Percentiles rank a stretch among this genome's conserved stretches.
Conservation (phyloP, 1,139 yeast genomes). For the Geotrichum histeridarum region DNA sequence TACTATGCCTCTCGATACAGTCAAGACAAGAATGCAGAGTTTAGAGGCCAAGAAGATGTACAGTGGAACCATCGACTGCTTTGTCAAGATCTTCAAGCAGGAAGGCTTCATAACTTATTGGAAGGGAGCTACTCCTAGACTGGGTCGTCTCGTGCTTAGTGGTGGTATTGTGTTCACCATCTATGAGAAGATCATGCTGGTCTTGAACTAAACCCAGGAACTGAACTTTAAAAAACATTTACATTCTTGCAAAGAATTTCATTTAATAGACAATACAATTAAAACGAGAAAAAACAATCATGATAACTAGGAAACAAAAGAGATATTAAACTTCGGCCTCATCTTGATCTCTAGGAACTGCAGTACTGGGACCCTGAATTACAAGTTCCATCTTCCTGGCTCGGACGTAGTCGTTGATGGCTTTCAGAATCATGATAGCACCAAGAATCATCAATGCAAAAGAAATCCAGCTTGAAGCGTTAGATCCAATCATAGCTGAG, state of each 20-base stretch:
- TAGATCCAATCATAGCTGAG: constrained; percentile 10
- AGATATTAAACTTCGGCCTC: not conserved
- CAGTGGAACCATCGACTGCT: constrained; percentile 74
- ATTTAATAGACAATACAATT: not conserved
- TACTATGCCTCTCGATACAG: constrained; percentile 97
- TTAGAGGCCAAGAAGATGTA: constrained; percentile 71
- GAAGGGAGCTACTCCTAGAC: constrained; percentile 97
- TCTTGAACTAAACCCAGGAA: constrained; percentile 37
- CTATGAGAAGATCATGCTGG: constrained; percentile 76
- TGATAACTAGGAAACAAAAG: not conserved
- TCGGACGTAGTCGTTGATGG: constrained; percentile 63
- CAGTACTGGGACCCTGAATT: constrained; percentile 36
- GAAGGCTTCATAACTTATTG: constrained; percentile 93
- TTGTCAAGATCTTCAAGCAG: constrained; percentile 67
- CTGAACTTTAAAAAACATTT: not conserved
- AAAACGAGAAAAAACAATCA: not conserved
- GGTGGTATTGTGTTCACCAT: constrained; percentile 96
- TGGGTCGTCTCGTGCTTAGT: constrained; percentile 84
- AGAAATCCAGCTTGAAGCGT: constrained; percentile 38
- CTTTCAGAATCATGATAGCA: constrained; percentile 55
- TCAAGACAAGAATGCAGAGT: constrained; percentile 96
- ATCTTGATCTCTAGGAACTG: not conserved
- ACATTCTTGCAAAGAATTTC: not conserved
- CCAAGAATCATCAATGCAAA: constrained; percentile 66
- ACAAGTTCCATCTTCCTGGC: constrained; percentile 72